These are phyloP conservation scores for Glycine soja DNA, from an alignment of 306 rosid genomes.

Conservation along the genomic window DNA sequence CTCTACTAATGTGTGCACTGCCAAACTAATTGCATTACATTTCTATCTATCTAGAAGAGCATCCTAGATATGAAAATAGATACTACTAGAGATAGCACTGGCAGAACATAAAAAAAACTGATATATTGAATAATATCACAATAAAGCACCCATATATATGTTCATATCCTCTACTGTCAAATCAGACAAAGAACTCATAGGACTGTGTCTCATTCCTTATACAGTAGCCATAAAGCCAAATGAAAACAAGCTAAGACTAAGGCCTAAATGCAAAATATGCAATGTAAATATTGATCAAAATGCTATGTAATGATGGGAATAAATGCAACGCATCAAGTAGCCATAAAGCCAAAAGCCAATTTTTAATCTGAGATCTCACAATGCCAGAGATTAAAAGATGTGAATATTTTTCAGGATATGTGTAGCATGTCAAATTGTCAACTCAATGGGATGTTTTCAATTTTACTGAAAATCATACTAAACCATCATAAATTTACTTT, in stretches of 20 bases:
- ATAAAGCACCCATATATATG: not conserved
- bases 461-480: not conserved
- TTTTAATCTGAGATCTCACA: too few species aligned
- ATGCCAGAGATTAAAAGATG: not conserved
- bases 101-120: not conserved
- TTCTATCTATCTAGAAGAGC: constrained; percentile 28
- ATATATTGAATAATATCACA: too few species aligned
- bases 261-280: too few species aligned
- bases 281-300: too few species aligned
- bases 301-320: too few species aligned
- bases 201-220: not conserved
- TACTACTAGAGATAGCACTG: not conserved
- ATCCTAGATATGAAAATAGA: constrained; percentile 21
- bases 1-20: not conserved
- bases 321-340: too few species aligned
- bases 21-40: not conserved
- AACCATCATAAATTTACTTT: constrained; percentile 5
- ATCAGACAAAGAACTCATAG: not conserved
- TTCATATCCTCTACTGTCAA: not conserved
- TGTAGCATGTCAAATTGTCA: not conserved
- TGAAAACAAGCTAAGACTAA: too few species aligned
- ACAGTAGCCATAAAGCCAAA: not conserved
- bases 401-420: not conserved
- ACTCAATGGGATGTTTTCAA: not conserved
- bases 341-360: not conserved